Percentiles rank a stretch among this genome's conserved stretches.
These are phyloP conservation scores for Entonaema liquescens DNA, from an alignment of 495 filamentous ascomycete genomes.

Conservation along the genomic window DNA sequence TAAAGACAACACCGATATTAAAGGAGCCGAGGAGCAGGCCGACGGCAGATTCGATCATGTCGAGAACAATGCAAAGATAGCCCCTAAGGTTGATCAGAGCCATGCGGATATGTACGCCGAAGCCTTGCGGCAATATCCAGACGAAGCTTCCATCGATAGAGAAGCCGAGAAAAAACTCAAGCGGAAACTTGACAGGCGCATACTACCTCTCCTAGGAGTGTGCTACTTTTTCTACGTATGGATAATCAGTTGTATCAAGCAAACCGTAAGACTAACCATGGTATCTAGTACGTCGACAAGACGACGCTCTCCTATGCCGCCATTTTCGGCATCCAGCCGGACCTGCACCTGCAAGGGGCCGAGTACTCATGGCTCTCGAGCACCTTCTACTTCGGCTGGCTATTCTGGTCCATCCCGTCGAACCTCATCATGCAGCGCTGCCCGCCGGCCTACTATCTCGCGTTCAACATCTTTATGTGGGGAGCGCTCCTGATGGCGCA, in stretches of 20 bases:
- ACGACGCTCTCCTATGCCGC: conserved; percentile 9
- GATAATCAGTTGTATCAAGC: neutral
- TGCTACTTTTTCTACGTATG: conserved; percentile 1
- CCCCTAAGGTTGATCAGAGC: neutral
- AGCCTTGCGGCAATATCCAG: neutral
- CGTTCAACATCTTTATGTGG: conserved; percentile 13
- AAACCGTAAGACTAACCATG: neutral
- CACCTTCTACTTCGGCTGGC: conserved; percentile 17
- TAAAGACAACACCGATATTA: neutral
- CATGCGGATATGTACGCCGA: neutral
- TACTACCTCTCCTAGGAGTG: conserved; percentile 6
- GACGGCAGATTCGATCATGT: neutral
- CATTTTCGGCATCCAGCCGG: conserved; percentile 13
- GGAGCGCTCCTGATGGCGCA: conserved; percentile 8
- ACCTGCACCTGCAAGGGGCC: conserved; percentile 4
- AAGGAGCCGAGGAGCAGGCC: neutral
- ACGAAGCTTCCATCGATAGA: conserved; percentile 6
- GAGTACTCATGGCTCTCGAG: conserved; percentile 14
- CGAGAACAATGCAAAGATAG: neutral
- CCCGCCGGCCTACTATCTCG: neutral
- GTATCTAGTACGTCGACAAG: neutral
- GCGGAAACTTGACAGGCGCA: conserved; percentile 14
- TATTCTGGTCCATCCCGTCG: conserved; percentile 10
- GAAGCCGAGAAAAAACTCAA: conserved; percentile 13
- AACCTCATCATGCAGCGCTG: conserved; percentile 15